phyloP scores from a whole-genome alignment of 441 rosid species.

The Euphorbia celastroides region DNA sequence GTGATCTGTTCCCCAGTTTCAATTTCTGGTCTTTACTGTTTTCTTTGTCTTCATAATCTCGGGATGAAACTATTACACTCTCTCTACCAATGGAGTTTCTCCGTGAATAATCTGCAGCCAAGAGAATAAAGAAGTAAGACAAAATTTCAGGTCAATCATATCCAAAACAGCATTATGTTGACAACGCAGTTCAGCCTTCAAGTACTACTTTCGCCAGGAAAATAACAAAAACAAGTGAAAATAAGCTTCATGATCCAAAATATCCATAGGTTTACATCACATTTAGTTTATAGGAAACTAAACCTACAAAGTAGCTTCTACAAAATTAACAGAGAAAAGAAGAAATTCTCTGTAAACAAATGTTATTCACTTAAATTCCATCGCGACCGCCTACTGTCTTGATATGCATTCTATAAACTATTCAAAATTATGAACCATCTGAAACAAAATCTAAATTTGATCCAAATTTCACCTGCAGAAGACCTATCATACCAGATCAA shows the following conservation, averaged over 20 bases:
- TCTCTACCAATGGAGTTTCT: conserved; percentile 44
- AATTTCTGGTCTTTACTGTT: conserved; percentile 36
- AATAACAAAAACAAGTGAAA: not conserved
- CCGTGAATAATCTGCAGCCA: conserved; percentile 35
- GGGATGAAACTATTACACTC: conserved; percentile 21
- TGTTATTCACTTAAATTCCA: not conserved
- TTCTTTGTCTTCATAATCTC: conserved; percentile 59
- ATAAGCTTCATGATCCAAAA: not conserved
- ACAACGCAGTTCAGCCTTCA: too few species aligned
- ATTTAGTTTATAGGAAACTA: not conserved
- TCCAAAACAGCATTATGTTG: not conserved
- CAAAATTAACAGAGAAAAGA: not conserved
- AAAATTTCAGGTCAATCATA: not conserved
- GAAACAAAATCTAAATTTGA: too few species aligned
- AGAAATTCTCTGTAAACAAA: not conserved
- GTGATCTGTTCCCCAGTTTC: conserved; percentile 36
- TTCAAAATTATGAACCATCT: not conserved
- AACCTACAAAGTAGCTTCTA: not conserved
- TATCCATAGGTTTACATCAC: not conserved
- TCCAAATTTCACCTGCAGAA: too few species aligned
- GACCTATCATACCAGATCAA: too few species aligned
- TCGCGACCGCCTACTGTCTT: not conserved
- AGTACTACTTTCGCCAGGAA: not conserved
- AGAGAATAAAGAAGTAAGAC: not conserved
- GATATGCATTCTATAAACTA: not conserved